phyloP scores from a whole-genome alignment of 2,329 filamentous ascomycete species.

The Diaporthe vexans region DNA sequence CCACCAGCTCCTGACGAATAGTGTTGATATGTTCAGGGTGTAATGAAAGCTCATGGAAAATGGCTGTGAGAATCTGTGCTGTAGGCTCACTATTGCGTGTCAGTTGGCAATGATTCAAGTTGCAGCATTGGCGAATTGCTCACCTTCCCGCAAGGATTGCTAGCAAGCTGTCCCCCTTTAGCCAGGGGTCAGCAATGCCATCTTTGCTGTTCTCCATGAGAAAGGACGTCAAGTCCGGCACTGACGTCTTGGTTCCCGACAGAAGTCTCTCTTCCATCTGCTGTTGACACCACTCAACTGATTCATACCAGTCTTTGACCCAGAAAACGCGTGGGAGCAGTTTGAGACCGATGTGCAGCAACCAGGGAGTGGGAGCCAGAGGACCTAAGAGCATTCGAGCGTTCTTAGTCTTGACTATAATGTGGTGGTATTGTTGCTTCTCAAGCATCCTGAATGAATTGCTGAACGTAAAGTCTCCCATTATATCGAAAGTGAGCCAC shows the following conservation, averaged over 20 bases:
- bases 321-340: slow-evolving; percentile 40
- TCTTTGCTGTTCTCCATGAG: slow-evolving; percentile 11
- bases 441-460: slow-evolving; percentile 53
- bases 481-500: slow-evolving; percentile 52
- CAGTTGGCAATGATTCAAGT: neutral
- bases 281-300: slow-evolving; percentile 44
- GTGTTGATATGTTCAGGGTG: slow-evolving; percentile 1
- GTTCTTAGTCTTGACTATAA: slow-evolving; percentile 46
- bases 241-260: neutral
- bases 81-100: neutral
- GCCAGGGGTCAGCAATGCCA: slow-evolving; percentile 36
- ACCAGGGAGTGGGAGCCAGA: slow-evolving; percentile 48
- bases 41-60: neutral
- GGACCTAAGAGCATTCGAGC: slow-evolving; percentile 49
- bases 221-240: slow-evolving; percentile 17
- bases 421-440: slow-evolving; percentile 47
- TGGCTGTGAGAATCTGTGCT: neutral
- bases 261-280: slow-evolving; percentile 38
- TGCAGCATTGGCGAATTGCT: neutral
- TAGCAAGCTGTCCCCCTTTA: slow-evolving; percentile 42
- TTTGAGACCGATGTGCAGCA: slow-evolving; percentile 46
- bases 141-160: slow-evolving; percentile 46
- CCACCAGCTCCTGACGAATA: neutral
- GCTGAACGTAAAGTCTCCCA: slow-evolving; percentile 54
- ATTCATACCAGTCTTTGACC: slow-evolving; percentile 46